Conservation (phyloP, 2,329 filamentous ascomycete genomes). For the Endothia cerciana region DNA sequence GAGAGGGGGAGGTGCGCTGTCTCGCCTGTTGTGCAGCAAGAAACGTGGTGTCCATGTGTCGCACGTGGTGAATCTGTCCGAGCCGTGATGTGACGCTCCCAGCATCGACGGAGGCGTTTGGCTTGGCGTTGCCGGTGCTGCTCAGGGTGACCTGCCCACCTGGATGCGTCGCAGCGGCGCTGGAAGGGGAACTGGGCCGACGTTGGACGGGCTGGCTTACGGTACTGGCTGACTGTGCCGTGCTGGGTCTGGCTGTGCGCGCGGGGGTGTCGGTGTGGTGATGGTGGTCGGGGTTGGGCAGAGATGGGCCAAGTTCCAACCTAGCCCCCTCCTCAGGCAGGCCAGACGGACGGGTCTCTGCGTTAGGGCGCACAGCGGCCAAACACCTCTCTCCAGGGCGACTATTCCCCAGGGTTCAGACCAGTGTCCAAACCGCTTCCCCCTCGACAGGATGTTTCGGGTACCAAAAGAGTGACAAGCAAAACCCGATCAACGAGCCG, state of each 20-base stretch:
- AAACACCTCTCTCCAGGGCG: slow-evolving; percentile 2
- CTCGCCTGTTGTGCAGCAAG: neutral
- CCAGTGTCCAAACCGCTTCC: too few relatives aligned
- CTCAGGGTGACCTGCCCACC: slow-evolving; percentile 1
- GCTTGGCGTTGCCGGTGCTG: neutral
- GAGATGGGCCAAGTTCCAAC: slow-evolving; percentile 7
- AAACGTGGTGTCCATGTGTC: slow-evolving; percentile 14
- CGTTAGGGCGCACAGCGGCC: neutral
- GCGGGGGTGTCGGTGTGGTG: slow-evolving; percentile 21
- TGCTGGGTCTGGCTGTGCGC: slow-evolving; percentile 12
- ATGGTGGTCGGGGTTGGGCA: slow-evolving; percentile 17
- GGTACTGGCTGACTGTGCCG: slow-evolving; percentile 1
- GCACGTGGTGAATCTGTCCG: slow-evolving; percentile 14
- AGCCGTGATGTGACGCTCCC: slow-evolving; percentile 21
- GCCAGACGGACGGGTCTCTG: slow-evolving; percentile 3
- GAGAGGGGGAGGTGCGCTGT: slow-evolving; percentile 5
- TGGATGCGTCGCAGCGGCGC: neutral
- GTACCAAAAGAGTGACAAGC: neutral
- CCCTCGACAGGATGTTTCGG: too few relatives aligned
- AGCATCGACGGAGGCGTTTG: slow-evolving; percentile 14
- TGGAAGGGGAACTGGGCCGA: slow-evolving; percentile 5
- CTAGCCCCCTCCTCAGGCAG: neutral
- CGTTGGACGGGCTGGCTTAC: slow-evolving; percentile 20
- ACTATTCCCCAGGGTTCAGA: too few relatives aligned
- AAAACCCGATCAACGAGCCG: neutral